Conservation (phyloP, 2,329 filamentous ascomycete species). For the Colletotrichum melonis region DNA sequence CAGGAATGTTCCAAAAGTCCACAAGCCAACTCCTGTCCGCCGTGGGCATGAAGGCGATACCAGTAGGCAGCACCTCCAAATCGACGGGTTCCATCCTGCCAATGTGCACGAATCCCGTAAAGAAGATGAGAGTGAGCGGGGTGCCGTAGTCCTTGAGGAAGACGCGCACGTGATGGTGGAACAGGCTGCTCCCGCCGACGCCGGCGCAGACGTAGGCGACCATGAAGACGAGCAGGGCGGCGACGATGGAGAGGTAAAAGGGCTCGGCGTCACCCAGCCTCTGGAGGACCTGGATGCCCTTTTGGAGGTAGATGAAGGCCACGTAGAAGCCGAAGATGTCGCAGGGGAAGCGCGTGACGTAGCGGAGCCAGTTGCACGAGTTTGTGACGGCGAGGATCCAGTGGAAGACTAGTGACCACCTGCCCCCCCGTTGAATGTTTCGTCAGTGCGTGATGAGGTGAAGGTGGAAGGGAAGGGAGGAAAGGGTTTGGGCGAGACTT, state of each 20-base stretch:
- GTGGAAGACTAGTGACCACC: slow-evolving; percentile 87
- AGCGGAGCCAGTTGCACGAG: slow-evolving; percentile 87
- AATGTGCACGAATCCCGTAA: slow-evolving; percentile 89
- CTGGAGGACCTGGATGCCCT: slow-evolving; percentile 87
- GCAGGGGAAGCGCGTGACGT: slow-evolving; percentile 91
- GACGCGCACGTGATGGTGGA: slow-evolving; percentile 79
- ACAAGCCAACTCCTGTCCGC: slow-evolving; percentile 80
- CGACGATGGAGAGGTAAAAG: slow-evolving; percentile 83
- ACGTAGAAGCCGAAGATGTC: slow-evolving; percentile 97
- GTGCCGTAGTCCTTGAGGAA: slow-evolving; percentile 94
- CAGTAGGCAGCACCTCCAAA: slow-evolving; percentile 79
- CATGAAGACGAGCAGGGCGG: slow-evolving; percentile 82
- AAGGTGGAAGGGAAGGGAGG: not conserved
- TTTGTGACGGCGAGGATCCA: slow-evolving; percentile 87
- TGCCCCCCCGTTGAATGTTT: slow-evolving; percentile 41
- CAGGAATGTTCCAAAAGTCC: slow-evolving; percentile 81
- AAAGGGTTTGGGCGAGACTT: slow-evolving; percentile 44
- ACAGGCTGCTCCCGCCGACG: slow-evolving; percentile 77
- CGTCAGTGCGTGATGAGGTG: not conserved
- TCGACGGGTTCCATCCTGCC: slow-evolving; percentile 81
- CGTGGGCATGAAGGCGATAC: slow-evolving; percentile 83
- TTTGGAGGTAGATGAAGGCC: slow-evolving; percentile 91
- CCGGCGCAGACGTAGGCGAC: slow-evolving; percentile 80
- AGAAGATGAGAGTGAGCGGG: slow-evolving; percentile 85
- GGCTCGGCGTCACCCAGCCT: slow-evolving; percentile 75